Evolutionary conservation across 805 yeast genomes (phyloP).

Genomic region (Candida nemodendra): DNA sequence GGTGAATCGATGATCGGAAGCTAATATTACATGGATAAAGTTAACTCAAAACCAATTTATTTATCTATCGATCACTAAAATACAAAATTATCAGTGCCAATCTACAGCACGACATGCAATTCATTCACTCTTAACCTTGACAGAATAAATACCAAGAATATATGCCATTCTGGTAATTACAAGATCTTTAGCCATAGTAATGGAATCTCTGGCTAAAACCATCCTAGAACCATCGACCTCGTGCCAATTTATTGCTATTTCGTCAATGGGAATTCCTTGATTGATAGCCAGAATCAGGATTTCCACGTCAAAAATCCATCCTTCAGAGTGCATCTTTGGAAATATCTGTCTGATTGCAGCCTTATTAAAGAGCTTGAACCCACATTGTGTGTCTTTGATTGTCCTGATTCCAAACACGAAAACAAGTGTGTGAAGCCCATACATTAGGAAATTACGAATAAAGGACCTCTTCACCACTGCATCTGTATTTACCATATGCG

Average conservation of each 20-base stretch:
- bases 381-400: conserved; percentile 94
- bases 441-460: conserved; percentile 87
- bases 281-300: conserved; percentile 75
- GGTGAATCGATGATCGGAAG: no score
- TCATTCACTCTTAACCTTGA: conserved; percentile 6
- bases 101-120: no score
- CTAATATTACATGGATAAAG: no score
- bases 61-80: no score
- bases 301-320: conserved; percentile 98
- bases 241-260: conserved; percentile 92
- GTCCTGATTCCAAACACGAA: conserved; percentile 84
- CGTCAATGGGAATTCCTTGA: conserved; percentile 64
- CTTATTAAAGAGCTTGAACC: conserved; percentile 87
- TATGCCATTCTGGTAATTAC: conserved; percentile 90
- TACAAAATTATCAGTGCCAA: no score
- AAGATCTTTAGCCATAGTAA: conserved; percentile 91
- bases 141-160: conserved; percentile 71
- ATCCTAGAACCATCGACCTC: conserved; percentile 95
- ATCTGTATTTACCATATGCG: conserved; percentile 94
- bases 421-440: conserved; percentile 83
- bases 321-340: conserved; percentile 92
- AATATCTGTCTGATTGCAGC: conserved; percentile 64
- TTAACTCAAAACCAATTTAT: neutral
- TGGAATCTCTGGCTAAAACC: conserved; percentile 85
- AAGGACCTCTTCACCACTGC: conserved; percentile 94